These are phyloP conservation scores for Tulasnella sp. DNA, from an alignment of 768 basidiomycete species.

Conservation along the genomic window DNA sequence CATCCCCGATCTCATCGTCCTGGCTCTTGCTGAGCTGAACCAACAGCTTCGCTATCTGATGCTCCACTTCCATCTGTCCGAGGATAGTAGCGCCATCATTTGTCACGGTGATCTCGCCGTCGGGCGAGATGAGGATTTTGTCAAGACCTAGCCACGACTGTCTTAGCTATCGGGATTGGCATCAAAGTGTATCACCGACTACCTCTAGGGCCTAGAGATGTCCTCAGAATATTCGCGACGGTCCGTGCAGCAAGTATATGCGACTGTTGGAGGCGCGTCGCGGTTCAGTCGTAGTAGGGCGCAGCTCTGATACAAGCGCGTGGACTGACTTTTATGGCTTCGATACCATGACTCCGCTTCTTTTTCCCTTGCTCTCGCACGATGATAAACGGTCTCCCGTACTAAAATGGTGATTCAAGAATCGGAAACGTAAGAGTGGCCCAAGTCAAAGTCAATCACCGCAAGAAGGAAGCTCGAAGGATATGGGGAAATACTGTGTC, in stretches of 20 bases:
- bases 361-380: constrained; percentile 87
- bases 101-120: constrained; percentile 98
- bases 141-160: constrained; percentile 56
- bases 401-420: constrained; percentile 35
- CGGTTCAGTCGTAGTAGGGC: not conserved
- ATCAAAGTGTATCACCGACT: not conserved
- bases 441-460: not conserved
- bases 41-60: constrained; percentile 95
- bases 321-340: constrained; percentile 79
- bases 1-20: constrained; percentile 99
- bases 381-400: constrained; percentile 96
- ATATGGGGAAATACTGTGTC: constrained; percentile 1
- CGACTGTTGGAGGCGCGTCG: constrained; percentile 37
- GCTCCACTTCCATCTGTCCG: constrained; percentile 98
- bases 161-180: not conserved
- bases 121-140: constrained; percentile 89
- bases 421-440: constrained; percentile 19
- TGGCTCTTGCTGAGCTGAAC: constrained; percentile 96
- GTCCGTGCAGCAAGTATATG: constrained; percentile 94
- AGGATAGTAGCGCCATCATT: constrained; percentile 99
- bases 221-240: constrained; percentile 88
- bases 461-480: not conserved
- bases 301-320: not conserved
- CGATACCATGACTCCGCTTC: constrained; percentile 81
- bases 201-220: constrained; percentile 93